Conservation (phyloP, 768 basidiomycete species). For the Boletus coccyginus region DNA sequence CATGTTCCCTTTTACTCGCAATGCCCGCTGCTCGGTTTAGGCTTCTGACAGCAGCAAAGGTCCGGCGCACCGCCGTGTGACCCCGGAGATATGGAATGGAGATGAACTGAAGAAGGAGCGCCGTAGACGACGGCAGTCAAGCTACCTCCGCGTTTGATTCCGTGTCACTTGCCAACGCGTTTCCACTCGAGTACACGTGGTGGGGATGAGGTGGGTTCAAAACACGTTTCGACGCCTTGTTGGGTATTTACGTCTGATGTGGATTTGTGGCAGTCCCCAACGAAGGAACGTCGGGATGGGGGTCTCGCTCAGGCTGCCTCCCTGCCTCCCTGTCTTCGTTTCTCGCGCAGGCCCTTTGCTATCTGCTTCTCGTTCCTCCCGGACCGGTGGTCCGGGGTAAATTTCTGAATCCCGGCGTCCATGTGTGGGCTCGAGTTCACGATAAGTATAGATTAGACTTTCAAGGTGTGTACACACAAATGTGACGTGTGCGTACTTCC, state of each 20-base stretch:
- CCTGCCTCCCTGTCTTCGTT: background rate
- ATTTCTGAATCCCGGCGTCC: background rate
- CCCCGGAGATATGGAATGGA: background rate
- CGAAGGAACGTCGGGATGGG: background rate
- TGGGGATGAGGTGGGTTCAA: background rate
- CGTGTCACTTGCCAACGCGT: background rate
- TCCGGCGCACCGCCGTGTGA: background rate
- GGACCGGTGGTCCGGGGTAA: background rate
- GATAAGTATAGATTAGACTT: constrained; percentile 5
- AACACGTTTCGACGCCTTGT: background rate
- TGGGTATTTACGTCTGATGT: background rate
- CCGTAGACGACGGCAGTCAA: background rate
- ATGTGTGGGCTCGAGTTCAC: background rate
- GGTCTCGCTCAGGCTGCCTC: too few relatives aligned
- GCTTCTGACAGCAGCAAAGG: background rate
- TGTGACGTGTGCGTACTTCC: background rate
- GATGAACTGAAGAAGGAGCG: too few relatives aligned
- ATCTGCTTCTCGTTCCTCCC: background rate
- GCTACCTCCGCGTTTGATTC: background rate
- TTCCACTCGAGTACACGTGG: background rate
- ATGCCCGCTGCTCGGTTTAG: background rate
- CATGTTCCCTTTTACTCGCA: background rate
- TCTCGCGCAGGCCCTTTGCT: background rate
- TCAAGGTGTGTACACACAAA: background rate
- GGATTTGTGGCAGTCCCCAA: background rate